Base-by-base conservation (phyloP, 257 asterid species). In the Craterostigma plantagineum region DNA sequence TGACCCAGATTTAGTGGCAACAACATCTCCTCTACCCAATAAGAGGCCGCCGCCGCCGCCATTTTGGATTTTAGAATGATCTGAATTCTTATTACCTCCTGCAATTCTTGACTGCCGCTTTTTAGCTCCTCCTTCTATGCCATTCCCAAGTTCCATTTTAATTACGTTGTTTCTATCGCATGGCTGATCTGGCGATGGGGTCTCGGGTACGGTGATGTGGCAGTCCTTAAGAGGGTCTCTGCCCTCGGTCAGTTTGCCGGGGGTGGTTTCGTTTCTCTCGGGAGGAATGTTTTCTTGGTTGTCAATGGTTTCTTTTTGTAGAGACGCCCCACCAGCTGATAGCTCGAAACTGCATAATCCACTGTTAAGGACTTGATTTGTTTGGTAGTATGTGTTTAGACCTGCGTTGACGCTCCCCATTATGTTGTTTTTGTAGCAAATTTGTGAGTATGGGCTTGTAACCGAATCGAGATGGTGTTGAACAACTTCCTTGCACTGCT, bases 111-210 rank as follows among this genome's bases (percentile, higher is more conserved):
- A 35, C 2, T 77, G 91, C 30, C 99, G 75, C 54, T 90, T 90
- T 55, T 90, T 74, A 23, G 79, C 92, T 57, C 91, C 95, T 17
- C n/a, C n/a, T n/a, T 60, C 52, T 2, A 23, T 23, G 51, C 81
- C 70, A 44, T 75, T 67, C 48, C 68, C 92, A 30, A 61, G 59
- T 62, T 90, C 99, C 63, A 73, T 90, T 65, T 90, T 90, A 8
- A 83, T 68, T 4, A 57, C 68, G 53, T 63, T 66, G 62, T 60
- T 71, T 46, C 46, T 82, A 36, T 70, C 90, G 4, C 67, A 53
- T 23, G 91, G 92, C 57, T 67, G 93, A 56, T 90, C 95, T 30
- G 99, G 99, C 10, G 95, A 90, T 45, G 99, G 95, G 56, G 99
- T 90, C 68, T 90, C 99, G 23, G 99, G 99, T 50, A 90, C 84